A percentile compares a stretch with the other conserved stretches of the same genome.
phyloP scores from a whole-genome alignment of 2,329 filamentous ascomycete species.

The Rhynchosporium graminicola region DNA sequence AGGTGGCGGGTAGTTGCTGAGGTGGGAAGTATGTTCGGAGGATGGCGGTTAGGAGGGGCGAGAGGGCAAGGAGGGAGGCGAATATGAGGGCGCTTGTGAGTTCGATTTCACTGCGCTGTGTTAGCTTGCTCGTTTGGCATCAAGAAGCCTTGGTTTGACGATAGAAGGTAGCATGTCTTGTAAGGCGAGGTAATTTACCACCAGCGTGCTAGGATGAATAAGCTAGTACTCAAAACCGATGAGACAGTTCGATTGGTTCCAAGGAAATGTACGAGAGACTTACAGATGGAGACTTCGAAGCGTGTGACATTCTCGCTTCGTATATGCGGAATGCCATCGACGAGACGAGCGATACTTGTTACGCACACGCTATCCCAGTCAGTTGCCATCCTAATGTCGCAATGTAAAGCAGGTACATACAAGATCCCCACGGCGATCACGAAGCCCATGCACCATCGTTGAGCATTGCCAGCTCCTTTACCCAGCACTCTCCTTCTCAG shows the following conservation, averaged over 20 bases:
- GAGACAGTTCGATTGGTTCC: not conserved
- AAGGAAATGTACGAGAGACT: not conserved
- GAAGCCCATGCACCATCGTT: not conserved
- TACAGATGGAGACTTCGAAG: slow-evolving; percentile 1
- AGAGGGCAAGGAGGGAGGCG: not conserved
- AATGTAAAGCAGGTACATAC: not conserved
- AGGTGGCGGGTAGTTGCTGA: not conserved
- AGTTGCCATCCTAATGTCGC: not conserved
- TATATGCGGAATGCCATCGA: not conserved
- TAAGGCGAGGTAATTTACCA: not conserved
- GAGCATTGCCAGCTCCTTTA: not conserved
- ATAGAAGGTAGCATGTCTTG: not conserved
- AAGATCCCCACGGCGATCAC: not conserved
- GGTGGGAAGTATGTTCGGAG: not conserved
- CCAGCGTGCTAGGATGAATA: not conserved
- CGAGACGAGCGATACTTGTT: not conserved
- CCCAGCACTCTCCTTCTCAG: not conserved
- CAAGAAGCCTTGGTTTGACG: not conserved
- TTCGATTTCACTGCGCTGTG: slow-evolving; percentile 1
- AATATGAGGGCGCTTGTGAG: not conserved
- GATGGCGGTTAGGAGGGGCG: not conserved
- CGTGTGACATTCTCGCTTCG: not conserved
- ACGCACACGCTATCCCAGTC: not conserved
- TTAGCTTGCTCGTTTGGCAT: not conserved
- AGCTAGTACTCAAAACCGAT: not conserved